Evolutionary conservation across 106 monocot genomes (phyloP), one percentile per base, ranked within the genome.

Genomic region (Cymbidium sinense): DNA sequence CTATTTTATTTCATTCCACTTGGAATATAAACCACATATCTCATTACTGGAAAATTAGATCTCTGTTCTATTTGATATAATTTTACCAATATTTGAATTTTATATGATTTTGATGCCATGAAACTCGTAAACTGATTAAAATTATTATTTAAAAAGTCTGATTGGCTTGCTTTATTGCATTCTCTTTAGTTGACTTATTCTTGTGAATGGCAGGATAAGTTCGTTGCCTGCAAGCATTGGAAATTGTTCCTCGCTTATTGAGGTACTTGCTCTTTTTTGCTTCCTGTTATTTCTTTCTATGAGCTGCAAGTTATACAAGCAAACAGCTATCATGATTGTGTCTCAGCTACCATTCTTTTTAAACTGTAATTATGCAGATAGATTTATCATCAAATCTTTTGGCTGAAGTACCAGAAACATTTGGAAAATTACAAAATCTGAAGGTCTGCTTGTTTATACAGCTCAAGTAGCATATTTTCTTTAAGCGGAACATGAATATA

Each of bases 311-410:
- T 52, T 33, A 73, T 34, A 62, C 33, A 64, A 64, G 2, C 58
- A 55, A 65, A 21, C 75, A 33, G 54, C 43, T 74, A 64, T 43
- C 19, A 13, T 34, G 21, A 23, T 8, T 25, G 61, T 10, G 61
- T 62, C 61, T 25, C 23, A 62, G 61, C 15, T 31, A 50, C 52
- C 25, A 13, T 19, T 11, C 6, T 37, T 23, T 51, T 50, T 50
- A 47, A n/a, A 37, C 64, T 70, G 19, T 30, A 52, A 31, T 76
- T 21, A 79, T 83, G 84, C 90, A 98, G 98, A 79, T 94, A 35
- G 90, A 92, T 81, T 81, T 98, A 29, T 98, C 98, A 75, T 88
- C 82, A 20, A 98, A 98, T 90, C 84, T 88, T 52, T 84, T 98
- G 79, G 82, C 79, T 55, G 84, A 86, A 64, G 73, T 98, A 61